Conservation (phyloP, 768 basidiomycete genomes). For the Ephemerocybe angulata region DNA sequence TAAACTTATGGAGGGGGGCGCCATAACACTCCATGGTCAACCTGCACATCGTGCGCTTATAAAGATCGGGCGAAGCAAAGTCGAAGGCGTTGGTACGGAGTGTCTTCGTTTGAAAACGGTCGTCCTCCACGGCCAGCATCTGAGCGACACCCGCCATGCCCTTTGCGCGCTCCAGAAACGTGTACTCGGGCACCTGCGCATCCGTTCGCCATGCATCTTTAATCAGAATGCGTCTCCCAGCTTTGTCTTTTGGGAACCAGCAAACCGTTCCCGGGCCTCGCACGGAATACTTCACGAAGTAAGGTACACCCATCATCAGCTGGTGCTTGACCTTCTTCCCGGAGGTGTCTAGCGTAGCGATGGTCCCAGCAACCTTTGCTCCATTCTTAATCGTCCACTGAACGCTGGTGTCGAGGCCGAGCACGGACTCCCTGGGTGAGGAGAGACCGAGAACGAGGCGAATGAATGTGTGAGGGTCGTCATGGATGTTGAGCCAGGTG, state of each 20-base stretch:
- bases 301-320: background rate
- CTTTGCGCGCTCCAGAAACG: background rate
- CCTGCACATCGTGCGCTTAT: background rate
- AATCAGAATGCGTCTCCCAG: background rate
- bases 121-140: background rate
- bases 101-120: background rate
- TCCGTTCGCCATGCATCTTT: background rate
- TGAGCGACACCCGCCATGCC: conserved; percentile 1
- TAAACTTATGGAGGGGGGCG: conserved; percentile 1
- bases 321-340: background rate
- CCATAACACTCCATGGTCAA: conserved; percentile 9
- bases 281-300: background rate
- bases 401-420: conserved; percentile 1
- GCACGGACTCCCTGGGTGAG: background rate
- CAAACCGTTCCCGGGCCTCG: background rate
- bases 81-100: background rate
- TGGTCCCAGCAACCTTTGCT: background rate
- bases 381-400: background rate
- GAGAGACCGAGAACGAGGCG: background rate
- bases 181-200: background rate
- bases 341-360: background rate
- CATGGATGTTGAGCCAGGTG: background rate
- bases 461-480: background rate
- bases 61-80: too few relatives aligned
- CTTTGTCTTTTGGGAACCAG: background rate